These are phyloP conservation scores for Pseudotsuga menziesii DNA, from an alignment of 75 land plant genomes.

Conservation along the genomic window DNA sequence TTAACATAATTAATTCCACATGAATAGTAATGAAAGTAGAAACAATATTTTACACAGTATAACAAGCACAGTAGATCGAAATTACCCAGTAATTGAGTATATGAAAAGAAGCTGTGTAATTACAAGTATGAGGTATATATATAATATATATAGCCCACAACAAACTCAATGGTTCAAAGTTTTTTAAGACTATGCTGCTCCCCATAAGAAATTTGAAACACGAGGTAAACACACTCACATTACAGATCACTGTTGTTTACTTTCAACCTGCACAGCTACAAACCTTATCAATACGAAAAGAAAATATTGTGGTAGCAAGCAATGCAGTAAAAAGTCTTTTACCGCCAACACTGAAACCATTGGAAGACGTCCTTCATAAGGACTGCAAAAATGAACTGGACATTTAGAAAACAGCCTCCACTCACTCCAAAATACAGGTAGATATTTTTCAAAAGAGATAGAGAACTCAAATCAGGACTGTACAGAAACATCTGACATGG, in stretches of 20 bases:
- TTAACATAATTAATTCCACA: no score
- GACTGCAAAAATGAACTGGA: conserved; percentile 1
- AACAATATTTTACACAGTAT: no score
- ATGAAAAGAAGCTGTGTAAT: neutral
- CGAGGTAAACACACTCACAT: neutral
- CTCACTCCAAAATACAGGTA: neutral
- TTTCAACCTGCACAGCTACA: conserved; percentile 2
- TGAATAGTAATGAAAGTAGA: no score
- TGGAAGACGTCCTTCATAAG: neutral
- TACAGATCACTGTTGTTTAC: neutral
- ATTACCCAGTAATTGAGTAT: neutral
- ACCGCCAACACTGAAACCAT: neutral
- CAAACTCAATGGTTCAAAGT: neutral
- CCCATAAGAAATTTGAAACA: neutral
- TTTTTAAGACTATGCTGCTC: neutral
- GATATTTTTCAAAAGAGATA: neutral
- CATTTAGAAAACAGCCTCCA: neutral
- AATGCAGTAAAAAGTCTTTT: neutral
- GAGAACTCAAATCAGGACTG: conserved; percentile 11
- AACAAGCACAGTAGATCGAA: no score
- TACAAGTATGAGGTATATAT: conserved; percentile 2
- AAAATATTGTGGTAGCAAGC: neutral
- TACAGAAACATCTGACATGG: conserved; percentile 2
- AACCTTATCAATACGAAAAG: neutral
- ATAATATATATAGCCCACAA: neutral